A percentile compares a stretch with the other conserved stretches of the same genome.
phyloP scores from a whole-genome alignment of 345 rosid genomes.

The Eucalyptus globulus region DNA sequence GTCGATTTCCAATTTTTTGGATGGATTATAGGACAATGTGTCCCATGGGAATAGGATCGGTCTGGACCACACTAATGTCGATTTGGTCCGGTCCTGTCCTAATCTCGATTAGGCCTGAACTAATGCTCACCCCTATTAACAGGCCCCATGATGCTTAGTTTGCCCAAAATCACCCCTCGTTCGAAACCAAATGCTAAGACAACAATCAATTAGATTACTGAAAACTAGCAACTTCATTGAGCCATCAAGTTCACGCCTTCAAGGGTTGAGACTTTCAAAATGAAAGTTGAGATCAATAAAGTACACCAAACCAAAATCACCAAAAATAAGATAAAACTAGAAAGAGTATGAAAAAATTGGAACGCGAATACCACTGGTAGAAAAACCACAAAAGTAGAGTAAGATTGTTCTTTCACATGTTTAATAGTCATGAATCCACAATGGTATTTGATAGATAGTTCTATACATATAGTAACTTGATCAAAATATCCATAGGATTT shows the following conservation, averaged over 20 bases:
- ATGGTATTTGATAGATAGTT: background rate
- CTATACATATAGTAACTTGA: background rate
- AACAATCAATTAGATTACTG: background rate
- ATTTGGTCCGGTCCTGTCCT: accelerated
- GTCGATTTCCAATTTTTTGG: background rate
- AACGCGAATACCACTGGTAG: background rate
- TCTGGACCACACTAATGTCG: background rate
- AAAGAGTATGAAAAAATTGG: background rate
- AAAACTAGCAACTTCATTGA: background rate
- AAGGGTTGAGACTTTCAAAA: background rate
- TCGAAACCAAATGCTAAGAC: background rate
- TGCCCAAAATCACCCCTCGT: background rate
- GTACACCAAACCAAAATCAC: background rate
- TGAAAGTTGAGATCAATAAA: background rate
- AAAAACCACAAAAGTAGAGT: background rate
- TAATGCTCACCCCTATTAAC: too few species aligned
- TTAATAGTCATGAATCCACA: background rate
- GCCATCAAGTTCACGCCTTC: background rate
- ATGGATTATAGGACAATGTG: accelerated
- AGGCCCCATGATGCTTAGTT: background rate
- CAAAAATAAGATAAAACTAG: background rate
- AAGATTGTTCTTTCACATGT: background rate
- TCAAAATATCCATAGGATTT: background rate
- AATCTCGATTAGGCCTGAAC: background rate
- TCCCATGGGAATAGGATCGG: background rate